Conservation (phyloP, 129 eudicot genomes). For the Arctium minus region DNA sequence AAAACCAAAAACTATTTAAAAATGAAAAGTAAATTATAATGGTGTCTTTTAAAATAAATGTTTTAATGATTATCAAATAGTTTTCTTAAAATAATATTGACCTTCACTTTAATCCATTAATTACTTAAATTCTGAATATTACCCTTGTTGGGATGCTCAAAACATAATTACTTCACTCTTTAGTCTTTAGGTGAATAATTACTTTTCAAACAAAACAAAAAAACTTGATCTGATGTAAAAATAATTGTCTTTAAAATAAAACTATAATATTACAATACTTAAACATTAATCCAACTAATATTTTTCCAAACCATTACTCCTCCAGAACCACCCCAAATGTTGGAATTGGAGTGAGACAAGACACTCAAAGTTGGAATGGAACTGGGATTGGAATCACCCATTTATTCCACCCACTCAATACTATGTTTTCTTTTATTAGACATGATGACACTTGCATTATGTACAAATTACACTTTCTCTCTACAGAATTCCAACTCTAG, state of each 20-base stretch:
- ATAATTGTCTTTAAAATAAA: not conserved
- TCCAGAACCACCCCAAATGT: not conserved
- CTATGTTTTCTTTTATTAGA: not conserved
- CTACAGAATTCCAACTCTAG: no score
- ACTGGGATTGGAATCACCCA: not conserved
- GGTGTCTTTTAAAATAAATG: not conserved
- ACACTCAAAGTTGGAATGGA: not conserved
- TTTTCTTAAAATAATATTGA: not conserved
- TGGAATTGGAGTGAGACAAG: not conserved
- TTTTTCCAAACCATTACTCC: not conserved
- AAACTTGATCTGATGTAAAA: not conserved
- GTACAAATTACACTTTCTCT: not conserved
- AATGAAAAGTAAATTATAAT: not conserved
- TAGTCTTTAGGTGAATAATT: not conserved
- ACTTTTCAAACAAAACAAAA: not conserved
- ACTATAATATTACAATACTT: not conserved
- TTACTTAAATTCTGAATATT: conserved; percentile 1
- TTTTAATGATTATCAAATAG: not conserved
- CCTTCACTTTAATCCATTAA: conserved; percentile 6
- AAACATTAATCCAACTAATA: not conserved
- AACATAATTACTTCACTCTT: not conserved
- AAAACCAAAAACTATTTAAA: not conserved
- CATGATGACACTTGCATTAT: not conserved
- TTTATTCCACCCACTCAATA: not conserved
- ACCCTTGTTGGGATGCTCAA: conserved; percentile 1